Evolutionary conservation across 257 asterid genomes (phyloP).

Genomic region (Orobanche coerulescens): DNA sequence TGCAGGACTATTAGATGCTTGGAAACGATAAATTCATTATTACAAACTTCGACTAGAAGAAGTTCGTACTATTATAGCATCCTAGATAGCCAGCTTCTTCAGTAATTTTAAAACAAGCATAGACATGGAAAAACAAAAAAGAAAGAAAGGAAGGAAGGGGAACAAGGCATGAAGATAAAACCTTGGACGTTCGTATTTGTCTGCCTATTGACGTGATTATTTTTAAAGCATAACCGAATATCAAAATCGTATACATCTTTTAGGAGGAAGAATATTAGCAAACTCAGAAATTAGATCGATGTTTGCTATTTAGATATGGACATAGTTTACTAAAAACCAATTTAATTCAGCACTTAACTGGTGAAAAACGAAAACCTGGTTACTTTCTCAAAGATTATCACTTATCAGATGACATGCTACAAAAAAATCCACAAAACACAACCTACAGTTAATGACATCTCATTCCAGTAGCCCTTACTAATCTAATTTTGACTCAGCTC

Average conservation of each 20-base stretch:
- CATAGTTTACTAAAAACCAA: background rate
- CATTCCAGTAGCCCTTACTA: background rate
- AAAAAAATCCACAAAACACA: background rate
- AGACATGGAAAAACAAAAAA: background rate
- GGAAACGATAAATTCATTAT: background rate
- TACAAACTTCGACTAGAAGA: background rate
- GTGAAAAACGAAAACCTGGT: conserved; percentile 8
- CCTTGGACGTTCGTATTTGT: background rate
- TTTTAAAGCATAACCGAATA: background rate
- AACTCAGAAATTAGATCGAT: background rate
- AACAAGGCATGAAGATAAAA: background rate
- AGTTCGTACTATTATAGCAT: background rate
- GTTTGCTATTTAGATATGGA: background rate
- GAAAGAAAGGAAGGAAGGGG: too few relatives aligned
- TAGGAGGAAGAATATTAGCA: background rate
- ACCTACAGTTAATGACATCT: conserved; percentile 7
- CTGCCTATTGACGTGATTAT: background rate
- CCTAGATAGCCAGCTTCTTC: background rate
- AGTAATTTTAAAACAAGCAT: background rate
- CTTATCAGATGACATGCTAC: conserved; percentile 5
- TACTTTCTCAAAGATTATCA: background rate
- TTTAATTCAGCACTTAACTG: background rate
- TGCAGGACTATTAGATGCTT: background rate
- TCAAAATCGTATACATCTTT: background rate
- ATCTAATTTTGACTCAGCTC: conserved; percentile 6